These are phyloP conservation scores for Ogataea henricii DNA, from an alignment of 805 yeast species.

Conservation along the genomic window DNA sequence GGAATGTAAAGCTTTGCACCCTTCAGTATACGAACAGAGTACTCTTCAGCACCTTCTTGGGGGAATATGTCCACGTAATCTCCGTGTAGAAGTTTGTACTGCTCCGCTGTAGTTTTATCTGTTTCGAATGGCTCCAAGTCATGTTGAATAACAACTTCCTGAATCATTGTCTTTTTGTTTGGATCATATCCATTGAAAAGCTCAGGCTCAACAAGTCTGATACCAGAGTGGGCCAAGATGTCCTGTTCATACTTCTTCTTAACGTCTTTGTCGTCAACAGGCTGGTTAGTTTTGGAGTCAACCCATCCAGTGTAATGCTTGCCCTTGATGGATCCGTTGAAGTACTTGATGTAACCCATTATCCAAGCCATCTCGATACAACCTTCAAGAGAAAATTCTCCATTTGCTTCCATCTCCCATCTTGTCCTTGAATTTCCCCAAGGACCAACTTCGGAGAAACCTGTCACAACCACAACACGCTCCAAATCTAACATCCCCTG, in stretches of 20 bases:
- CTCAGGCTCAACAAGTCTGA: slow-evolving; percentile 95
- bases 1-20: slow-evolving; percentile 93
- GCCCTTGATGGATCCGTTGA: slow-evolving; percentile 86
- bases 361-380: slow-evolving; percentile 99
- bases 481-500: slow-evolving; percentile 93
- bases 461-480: slow-evolving; percentile 91
- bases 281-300: slow-evolving; percentile 88
- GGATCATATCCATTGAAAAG: slow-evolving; percentile 94
- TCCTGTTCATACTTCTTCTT: slow-evolving; percentile 88
- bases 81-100: slow-evolving; percentile 91
- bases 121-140: slow-evolving; percentile 96
- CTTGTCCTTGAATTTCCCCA: slow-evolving; percentile 99
- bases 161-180: slow-evolving; percentile 86
- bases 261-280: slow-evolving; percentile 93
- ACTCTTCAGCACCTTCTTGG: slow-evolving; percentile 87
- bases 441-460: slow-evolving; percentile 98
- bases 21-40: slow-evolving; percentile 83
- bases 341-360: slow-evolving; percentile 96
- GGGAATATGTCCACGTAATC: slow-evolving; percentile 91
- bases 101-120: slow-evolving; percentile 92
- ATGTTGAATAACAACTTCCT: slow-evolving; percentile 95
- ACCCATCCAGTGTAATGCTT: slow-evolving; percentile 96
- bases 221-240: slow-evolving; percentile 92
- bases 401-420: slow-evolving; percentile 98
- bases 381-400: slow-evolving; percentile 96